phyloP scores from a whole-genome alignment of 352 stramenopile species.

The Phytophthora quininea region DNA sequence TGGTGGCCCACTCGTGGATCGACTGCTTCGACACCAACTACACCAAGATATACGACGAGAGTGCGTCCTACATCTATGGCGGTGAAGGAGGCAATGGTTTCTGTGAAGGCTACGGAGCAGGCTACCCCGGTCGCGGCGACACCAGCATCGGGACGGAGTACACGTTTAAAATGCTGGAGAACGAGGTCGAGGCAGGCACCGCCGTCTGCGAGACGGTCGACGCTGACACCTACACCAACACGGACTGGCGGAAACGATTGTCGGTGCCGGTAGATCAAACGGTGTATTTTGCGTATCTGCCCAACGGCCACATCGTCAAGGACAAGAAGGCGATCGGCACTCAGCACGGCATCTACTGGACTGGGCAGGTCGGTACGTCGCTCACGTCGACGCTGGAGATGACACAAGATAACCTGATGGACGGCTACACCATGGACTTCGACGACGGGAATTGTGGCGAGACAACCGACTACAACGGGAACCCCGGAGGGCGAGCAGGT shows the following conservation, averaged over 20 bases:
- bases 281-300: conserved; percentile 51
- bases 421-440: conserved; percentile 43
- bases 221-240: conserved; percentile 52
- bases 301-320: conserved; percentile 55
- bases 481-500: conserved; percentile 46
- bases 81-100: conserved; percentile 49
- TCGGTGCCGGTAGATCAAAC: conserved; percentile 32
- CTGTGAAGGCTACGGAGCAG: conserved; percentile 49
- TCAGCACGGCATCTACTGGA: conserved; percentile 55
- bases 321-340: conserved; percentile 57
- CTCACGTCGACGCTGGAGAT: conserved; percentile 51
- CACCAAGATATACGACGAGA: conserved; percentile 52
- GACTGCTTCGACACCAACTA: conserved; percentile 48
- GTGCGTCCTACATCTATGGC: conserved; percentile 51
- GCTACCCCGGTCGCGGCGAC: conserved; percentile 44
- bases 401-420: conserved; percentile 42
- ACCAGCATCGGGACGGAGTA: conserved; percentile 37
- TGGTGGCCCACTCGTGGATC: conserved; percentile 51
- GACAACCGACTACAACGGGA: conserved; percentile 37
- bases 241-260: conserved; percentile 47
- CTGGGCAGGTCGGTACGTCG: conserved; percentile 29
- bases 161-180: conserved; percentile 61
- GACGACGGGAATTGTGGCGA: conserved; percentile 63
- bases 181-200: conserved; percentile 43
- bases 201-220: conserved; percentile 46